These are phyloP conservation scores for Dalbergia oliveri DNA, from an alignment of 306 rosid species.

Conservation along the genomic window DNA sequence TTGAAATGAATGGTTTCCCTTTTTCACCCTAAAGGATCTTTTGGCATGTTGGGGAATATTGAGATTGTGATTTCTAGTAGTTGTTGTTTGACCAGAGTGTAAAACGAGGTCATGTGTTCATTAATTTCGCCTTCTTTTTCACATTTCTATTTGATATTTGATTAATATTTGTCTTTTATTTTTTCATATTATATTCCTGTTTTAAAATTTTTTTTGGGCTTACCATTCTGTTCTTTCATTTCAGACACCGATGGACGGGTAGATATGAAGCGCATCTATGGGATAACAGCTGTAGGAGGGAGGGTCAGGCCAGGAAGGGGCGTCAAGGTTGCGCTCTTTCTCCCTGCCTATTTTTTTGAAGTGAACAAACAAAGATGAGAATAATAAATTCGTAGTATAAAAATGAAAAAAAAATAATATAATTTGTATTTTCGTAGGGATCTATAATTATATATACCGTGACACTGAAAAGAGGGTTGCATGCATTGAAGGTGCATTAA, in stretches of 20 bases:
- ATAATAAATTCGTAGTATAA: not conserved
- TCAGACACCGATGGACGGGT: slow-evolving; percentile 98
- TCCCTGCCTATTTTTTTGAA: not conserved
- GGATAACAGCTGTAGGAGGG: slow-evolving; percentile 99
- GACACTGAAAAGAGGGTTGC: slow-evolving; percentile 58
- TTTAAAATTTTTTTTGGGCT: not conserved
- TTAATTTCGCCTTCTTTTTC: slow-evolving; percentile 26
- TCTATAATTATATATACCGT: not conserved
- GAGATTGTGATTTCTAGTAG: slow-evolving; percentile 27
- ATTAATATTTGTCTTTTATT: not conserved
- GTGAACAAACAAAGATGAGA: not conserved
- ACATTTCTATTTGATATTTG: not conserved
- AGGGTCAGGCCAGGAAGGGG: slow-evolving; percentile 98
- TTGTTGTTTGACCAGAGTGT: slow-evolving; percentile 21
- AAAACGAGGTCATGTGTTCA: slow-evolving; percentile 36
- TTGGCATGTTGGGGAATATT: slow-evolving; percentile 31
- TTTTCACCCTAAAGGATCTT: slow-evolving; percentile 25
- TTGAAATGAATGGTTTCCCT: slow-evolving; percentile 26
- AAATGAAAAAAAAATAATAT: not conserved
- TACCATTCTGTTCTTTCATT: not conserved
- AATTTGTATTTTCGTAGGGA: not conserved
- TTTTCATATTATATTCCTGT: not conserved
- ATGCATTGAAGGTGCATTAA: slow-evolving; percentile 62
- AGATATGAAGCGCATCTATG: slow-evolving; percentile 99
- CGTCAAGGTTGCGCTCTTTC: slow-evolving; percentile 82